Conservation (phyloP, 108 stramenopile genomes). For the Conticribra weissflogii region DNA sequence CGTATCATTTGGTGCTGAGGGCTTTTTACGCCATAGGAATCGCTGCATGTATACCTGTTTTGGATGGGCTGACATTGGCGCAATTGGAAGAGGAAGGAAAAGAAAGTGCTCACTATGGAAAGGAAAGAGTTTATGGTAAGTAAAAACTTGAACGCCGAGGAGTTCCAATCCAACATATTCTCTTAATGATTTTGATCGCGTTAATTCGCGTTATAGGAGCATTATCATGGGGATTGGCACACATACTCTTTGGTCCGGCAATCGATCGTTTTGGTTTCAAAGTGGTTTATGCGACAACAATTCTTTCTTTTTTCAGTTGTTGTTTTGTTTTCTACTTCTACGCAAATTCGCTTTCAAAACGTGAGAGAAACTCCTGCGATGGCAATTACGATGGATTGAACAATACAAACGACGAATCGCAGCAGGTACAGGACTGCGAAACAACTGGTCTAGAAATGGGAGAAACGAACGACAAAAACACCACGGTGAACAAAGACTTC, state of each 20-base stretch:
- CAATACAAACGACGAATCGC: background rate
- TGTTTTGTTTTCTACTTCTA: conserved; percentile 37
- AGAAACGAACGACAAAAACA: too few relatives aligned
- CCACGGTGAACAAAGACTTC: conserved; percentile 8
- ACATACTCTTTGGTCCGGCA: conserved; percentile 38
- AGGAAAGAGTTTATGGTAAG: conserved; percentile 48
- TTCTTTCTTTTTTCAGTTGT: conserved; percentile 37
- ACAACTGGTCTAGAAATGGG: too few relatives aligned
- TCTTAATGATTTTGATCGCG: background rate
- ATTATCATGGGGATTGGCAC: conserved; percentile 51
- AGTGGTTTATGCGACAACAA: conserved; percentile 30
- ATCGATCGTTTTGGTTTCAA: conserved; percentile 46
- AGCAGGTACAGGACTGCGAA: too few relatives aligned
- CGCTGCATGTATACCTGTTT: conserved; percentile 31
- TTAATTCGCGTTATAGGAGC: conserved; percentile 15
- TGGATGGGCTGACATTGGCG: conserved; percentile 58
- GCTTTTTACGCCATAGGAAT: conserved; percentile 34
- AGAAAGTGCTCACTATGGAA: conserved; percentile 40
- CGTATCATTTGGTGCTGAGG: conserved; percentile 43
- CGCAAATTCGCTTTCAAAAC: conserved; percentile 24
- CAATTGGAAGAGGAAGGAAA: conserved; percentile 44
- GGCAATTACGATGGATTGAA: background rate
- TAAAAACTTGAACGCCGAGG: background rate
- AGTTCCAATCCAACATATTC: background rate
- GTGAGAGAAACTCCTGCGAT: background rate